Evolutionary conservation across 805 yeast species (phyloP).

Genomic region (Pichia kluyveri): DNA sequence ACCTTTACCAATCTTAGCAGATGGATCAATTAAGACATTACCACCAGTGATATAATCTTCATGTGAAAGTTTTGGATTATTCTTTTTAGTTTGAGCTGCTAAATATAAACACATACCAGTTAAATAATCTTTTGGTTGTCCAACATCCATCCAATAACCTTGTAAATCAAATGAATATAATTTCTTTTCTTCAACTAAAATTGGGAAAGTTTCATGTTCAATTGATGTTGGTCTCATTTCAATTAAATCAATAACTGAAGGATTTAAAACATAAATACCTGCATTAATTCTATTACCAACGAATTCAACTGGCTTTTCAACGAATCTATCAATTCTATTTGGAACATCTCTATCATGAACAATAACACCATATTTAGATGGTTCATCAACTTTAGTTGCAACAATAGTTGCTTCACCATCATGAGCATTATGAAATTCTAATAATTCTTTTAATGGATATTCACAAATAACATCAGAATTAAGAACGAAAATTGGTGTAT

Average conservation of each 20-base stretch:
- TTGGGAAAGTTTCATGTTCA: conserved; percentile 99
- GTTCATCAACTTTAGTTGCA: conserved; percentile 99
- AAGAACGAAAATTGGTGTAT: conserved; percentile 92
- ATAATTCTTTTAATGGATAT: conserved; percentile 91
- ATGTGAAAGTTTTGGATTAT: conserved; percentile 50
- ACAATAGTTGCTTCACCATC: conserved; percentile 98
- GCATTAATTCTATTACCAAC: conserved; percentile 99
- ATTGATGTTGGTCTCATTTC: conserved; percentile 98
- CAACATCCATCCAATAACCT: conserved; percentile 99
- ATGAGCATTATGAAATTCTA: conserved; percentile 86
- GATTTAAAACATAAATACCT: conserved; percentile 97
- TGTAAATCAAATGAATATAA: conserved; percentile 94
- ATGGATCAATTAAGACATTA: conserved; percentile 88
- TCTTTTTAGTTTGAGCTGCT: conserved; percentile 74
- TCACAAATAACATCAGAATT: conserved; percentile 99
- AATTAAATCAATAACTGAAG: conserved; percentile 90
- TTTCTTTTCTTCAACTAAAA: conserved; percentile 77
- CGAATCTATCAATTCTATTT: conserved; percentile 95
- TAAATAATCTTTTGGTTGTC: conserved; percentile 99
- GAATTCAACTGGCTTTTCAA: conserved; percentile 98
- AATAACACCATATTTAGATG: conserved; percentile 98
- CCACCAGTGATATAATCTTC: conserved; percentile 79
- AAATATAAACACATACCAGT: conserved; percentile 92
- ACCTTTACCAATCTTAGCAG: conserved; percentile 85
- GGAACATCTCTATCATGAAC: conserved; percentile 94